These are phyloP conservation scores for barley (Hordeum vulgare) DNA, from an alignment of 176 grass and related monocot genomes.

Conservation along the genomic window DNA sequence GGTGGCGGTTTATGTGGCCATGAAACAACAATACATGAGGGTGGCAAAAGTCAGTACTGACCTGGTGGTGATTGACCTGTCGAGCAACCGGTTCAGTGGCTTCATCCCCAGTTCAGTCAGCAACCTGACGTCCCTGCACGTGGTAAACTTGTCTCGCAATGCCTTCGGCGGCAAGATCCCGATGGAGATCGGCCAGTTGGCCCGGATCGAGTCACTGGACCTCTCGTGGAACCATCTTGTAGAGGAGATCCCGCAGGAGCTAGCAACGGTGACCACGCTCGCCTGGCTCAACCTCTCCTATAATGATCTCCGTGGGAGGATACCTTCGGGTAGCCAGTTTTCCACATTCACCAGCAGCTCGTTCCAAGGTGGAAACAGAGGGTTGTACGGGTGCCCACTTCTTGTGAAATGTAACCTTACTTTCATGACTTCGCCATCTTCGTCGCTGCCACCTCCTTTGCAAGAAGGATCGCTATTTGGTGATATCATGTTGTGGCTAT, in stretches of 20 bases:
- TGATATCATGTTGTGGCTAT: not conserved
- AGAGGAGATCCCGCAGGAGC: conserved; percentile 15
- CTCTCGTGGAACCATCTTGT: conserved; percentile 28
- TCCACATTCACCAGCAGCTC: not conserved
- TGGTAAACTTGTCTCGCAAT: conserved; percentile 26
- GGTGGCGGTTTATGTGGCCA: not conserved
- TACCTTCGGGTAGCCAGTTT: not conserved
- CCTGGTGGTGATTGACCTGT: not conserved
- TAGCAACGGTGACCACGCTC: conserved; percentile 11
- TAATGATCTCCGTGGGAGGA: conserved; percentile 25
- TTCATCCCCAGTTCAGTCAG: not conserved
- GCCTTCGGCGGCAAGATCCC: not conserved
- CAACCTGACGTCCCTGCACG: not conserved
- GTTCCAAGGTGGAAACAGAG: not conserved
- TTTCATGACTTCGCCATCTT: not conserved
- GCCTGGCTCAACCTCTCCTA: conserved; percentile 14
- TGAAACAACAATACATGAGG: not conserved
- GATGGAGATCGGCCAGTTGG: not conserved
- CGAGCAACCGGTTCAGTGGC: conserved; percentile 6
- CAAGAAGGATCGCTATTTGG: not conserved
- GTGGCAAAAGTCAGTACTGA: not conserved
- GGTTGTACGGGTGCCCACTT: not conserved
- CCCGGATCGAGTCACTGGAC: conserved; percentile 7
- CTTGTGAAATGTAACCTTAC: not conserved
- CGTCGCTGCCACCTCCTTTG: not conserved